phyloP scores from a whole-genome alignment of 441 rosid genomes.

The Populus hybrid region DNA sequence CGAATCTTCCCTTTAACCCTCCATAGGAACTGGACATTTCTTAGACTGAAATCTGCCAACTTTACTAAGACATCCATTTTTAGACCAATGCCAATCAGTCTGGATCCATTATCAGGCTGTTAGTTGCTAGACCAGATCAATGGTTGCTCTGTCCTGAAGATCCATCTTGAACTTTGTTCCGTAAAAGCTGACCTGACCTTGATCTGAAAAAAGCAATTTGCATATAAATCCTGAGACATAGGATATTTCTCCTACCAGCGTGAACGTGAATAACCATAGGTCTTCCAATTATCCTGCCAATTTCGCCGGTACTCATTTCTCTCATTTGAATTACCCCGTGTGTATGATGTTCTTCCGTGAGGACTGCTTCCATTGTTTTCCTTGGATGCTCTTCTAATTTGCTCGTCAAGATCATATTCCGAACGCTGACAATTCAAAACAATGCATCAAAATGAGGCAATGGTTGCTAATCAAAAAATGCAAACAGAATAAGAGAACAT shows the following conservation, averaged over 20 bases:
- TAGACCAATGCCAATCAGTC: neutral
- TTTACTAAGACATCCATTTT: too few relatives aligned
- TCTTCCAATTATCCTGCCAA: conserved; percentile 52
- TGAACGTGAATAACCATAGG: conserved; percentile 40
- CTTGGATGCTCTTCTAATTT: conserved; percentile 56
- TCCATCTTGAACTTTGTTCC: neutral
- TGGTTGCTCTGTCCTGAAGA: neutral
- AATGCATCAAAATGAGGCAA: conserved; percentile 3
- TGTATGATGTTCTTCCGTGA: conserved; percentile 34
- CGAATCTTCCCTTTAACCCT: too few relatives aligned
- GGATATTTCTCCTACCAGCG: conserved; percentile 41
- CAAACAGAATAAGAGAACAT: neutral
- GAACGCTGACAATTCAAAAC: conserved; percentile 51
- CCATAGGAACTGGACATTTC: too few relatives aligned
- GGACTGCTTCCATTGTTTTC: conserved; percentile 37
- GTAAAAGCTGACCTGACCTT: neutral
- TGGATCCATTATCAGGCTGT: neutral
- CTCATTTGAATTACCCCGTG: conserved; percentile 33
- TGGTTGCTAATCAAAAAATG: neutral
- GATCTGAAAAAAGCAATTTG: neutral
- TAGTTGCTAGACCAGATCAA: neutral
- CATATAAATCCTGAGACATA: neutral
- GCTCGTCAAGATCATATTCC: conserved; percentile 81
- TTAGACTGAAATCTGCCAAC: too few relatives aligned
- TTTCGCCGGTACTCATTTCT: conserved; percentile 40